Evolutionary conservation across 2,329 filamentous ascomycete genomes (phyloP), one percentile per base, ranked within the genome.

Genomic region (Colletotrichum abscissum): DNA sequence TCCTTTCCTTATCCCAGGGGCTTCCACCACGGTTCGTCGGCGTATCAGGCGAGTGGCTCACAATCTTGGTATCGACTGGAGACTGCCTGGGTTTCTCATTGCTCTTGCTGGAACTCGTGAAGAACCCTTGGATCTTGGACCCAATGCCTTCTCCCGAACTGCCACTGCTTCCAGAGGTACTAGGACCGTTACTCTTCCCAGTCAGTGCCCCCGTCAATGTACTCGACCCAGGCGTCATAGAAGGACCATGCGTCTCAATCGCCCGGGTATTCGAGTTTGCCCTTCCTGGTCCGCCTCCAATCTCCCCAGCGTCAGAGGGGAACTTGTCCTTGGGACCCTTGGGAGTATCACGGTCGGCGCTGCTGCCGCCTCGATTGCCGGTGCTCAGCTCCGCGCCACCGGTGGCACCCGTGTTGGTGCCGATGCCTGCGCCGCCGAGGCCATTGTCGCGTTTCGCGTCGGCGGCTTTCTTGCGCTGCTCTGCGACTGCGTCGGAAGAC

Each of bases 301-400:
- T 78, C 6, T 79, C 78, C 1, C 81, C 81, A 4, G 80, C 80
- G 3, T 81, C 81, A 1, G 79, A 77, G 5, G 81, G 81, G 0
- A 83, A 77, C 72, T 81, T 77, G n/a, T 82, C 80, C 28, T 62
- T 72, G 5, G 80, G 77, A 2, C 76, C 77, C 42, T 63, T 63
- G 7, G 67, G 60, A 2, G 77, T 78, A 6, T 67, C 76, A 35
- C 75, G 75, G 5, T 76, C 56, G 1, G 76, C 73, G 70, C 78
- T 75, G 24, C 56, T 60, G 58, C 77, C 70, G 35, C 74, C 73
- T 14, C 74, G 76, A 22, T 59, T 72, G 7, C 74, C 74, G 46
- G 74, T 72, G 35, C 78, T 76, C 19, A 78, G 71, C 73, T 81
- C 81, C 28, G 79, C 77, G 22, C 79, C 80, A 12, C 81, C 81